These are phyloP conservation scores for Microcos paniculata DNA, from an alignment of 345 rosid genomes.

Conservation along the genomic window DNA sequence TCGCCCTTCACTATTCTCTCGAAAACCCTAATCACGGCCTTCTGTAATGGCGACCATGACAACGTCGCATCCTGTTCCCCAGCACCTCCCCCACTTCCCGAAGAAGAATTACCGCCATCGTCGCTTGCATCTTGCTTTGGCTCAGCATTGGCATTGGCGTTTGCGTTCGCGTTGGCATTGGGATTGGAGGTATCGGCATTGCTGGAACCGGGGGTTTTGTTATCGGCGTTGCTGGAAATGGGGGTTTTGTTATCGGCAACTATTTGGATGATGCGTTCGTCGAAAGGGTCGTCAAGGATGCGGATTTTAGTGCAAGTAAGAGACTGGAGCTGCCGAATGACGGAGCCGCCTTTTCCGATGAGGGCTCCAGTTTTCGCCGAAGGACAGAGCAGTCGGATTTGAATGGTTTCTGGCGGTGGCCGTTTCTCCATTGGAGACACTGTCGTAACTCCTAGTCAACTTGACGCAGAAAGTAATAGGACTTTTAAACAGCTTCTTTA, in stretches of 20 bases:
- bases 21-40: constrained; percentile 57
- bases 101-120: constrained; percentile 2
- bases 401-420: constrained; percentile 27
- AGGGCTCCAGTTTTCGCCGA: constrained; percentile 36
- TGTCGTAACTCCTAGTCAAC: not conserved
- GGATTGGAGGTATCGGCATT: too few species aligned
- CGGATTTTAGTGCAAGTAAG: constrained; percentile 42
- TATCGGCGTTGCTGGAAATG: constrained; percentile 1
- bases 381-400: constrained; percentile 40
- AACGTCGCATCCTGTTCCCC: constrained; percentile 8
- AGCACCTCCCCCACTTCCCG: not conserved
- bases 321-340: constrained; percentile 42
- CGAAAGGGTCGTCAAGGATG: constrained; percentile 43
- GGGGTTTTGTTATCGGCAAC: constrained; percentile 15
- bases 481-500: too few species aligned
- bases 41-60: constrained; percentile 42
- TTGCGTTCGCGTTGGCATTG: not conserved
- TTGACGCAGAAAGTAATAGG: too few species aligned
- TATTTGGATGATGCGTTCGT: constrained; percentile 42
- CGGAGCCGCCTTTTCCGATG: constrained; percentile 45
- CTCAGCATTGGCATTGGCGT: constrained; percentile 11
- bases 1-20: constrained; percentile 62
- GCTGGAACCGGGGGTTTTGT: too few species aligned
- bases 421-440: constrained; percentile 23
- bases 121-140: constrained; percentile 23